Percentiles rank a stretch among this genome's conserved stretches.
Conservation (phyloP, 768 basidiomycete species). For the Podaxis rugospora region DNA sequence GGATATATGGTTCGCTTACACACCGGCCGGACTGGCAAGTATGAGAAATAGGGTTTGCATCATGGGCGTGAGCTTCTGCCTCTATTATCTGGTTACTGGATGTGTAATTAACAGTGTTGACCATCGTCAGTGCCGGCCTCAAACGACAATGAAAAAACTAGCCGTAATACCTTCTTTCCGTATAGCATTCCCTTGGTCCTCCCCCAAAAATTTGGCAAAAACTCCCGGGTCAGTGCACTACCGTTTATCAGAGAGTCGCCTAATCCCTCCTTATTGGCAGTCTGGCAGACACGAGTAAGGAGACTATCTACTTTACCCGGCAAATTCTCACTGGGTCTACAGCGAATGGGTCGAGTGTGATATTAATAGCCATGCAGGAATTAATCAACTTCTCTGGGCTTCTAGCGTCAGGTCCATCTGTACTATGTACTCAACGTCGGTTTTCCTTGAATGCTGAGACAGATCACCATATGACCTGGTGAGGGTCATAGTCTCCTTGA, state of each 20-base stretch:
- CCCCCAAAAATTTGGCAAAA: not conserved
- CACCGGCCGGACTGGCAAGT: not conserved
- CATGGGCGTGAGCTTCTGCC: not conserved
- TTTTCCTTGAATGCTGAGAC: not conserved
- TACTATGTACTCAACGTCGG: not conserved
- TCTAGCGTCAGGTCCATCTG: not conserved
- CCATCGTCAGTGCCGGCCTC: not conserved
- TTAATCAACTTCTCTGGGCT: not conserved
- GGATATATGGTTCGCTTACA: not conserved
- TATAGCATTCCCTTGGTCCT: not conserved
- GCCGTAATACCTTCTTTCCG: not conserved
- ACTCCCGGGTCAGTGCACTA: not conserved
- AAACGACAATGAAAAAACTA: not conserved
- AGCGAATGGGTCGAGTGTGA: not conserved
- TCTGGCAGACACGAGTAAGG: slow-evolving; percentile 4
- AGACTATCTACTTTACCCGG: not conserved
- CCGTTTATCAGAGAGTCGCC: not conserved
- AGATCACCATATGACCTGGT: not conserved
- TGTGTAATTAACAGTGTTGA: not conserved
- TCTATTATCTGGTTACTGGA: not conserved
- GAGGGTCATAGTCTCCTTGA: not conserved
- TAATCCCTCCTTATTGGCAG: not conserved
- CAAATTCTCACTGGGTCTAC: not conserved
- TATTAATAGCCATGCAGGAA: not conserved
- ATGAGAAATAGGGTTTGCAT: not conserved